A percentile compares a stretch with the other conserved stretches of the same genome.
These are phyloP conservation scores for Chimonanthus praecox DNA, from an alignment of 164 flowering plant genomes.

Conservation along the genomic window DNA sequence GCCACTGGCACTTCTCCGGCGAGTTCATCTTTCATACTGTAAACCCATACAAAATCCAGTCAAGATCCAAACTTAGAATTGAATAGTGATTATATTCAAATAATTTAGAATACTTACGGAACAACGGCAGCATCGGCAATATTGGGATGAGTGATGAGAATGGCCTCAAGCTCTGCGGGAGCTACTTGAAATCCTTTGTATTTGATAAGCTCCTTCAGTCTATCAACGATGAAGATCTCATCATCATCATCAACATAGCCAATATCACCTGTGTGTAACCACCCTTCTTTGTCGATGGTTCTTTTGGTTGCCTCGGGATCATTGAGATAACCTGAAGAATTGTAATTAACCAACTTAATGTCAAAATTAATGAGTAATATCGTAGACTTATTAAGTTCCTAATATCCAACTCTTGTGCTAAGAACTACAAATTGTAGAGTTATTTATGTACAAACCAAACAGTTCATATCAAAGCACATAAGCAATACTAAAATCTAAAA, in stretches of 20 bases:
- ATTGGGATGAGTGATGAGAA: constrained; percentile 56
- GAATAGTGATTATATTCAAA: background rate
- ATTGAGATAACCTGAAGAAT: constrained; percentile 65
- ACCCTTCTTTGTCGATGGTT: constrained; percentile 84
- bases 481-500: too few relatives aligned
- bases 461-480: too few relatives aligned
- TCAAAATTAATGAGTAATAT: background rate
- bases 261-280: constrained; percentile 93
- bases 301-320: constrained; percentile 66
- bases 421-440: background rate
- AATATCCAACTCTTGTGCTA: background rate
- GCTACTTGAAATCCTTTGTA: constrained; percentile 96
- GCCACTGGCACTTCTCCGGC: constrained; percentile 94
- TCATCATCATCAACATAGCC: constrained; percentile 85
- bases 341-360: background rate
- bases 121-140: constrained; percentile 91
- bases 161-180: constrained; percentile 92
- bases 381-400: background rate
- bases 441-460: too few relatives aligned
- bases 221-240: constrained; percentile 85
- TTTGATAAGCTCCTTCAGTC: constrained; percentile 85
- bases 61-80: background rate
- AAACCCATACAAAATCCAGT: background rate
- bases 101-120: constrained; percentile 42
- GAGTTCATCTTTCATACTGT: constrained; percentile 81